These are phyloP conservation scores for Trichopus zeylanicus DNA, from an alignment of 116 monocot species.

Conservation along the genomic window DNA sequence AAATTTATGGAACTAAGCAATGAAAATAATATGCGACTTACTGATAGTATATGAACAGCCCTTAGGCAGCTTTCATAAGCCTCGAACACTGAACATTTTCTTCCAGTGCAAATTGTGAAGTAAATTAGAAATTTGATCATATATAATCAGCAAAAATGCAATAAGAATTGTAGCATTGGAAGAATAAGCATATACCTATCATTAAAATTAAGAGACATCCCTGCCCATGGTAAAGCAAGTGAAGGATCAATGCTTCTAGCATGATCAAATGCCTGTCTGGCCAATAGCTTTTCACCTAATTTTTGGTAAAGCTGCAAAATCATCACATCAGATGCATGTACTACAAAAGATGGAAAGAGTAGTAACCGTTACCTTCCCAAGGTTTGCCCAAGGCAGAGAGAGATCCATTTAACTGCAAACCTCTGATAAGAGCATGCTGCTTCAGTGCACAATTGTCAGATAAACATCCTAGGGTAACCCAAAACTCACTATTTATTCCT, in stretches of 20 bases:
- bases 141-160: neutral
- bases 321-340: constrained; percentile 16
- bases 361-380: constrained; percentile 49
- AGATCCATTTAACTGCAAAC: constrained; percentile 77
- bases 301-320: constrained; percentile 68
- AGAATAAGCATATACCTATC: constrained; percentile 35
- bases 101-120: constrained; percentile 13
- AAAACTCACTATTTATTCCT: constrained; percentile 63
- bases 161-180: too few species aligned
- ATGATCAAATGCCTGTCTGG: constrained; percentile 78
- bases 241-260: constrained; percentile 97
- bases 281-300: constrained; percentile 57
- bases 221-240: constrained; percentile 96
- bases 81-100: constrained; percentile 39
- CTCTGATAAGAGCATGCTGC: constrained; percentile 89
- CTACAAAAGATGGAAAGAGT: neutral
- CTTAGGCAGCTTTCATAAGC: constrained; percentile 90
- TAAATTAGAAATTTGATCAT: neutral
- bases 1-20: neutral
- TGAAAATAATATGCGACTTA: constrained; percentile 23
- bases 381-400: constrained; percentile 81
- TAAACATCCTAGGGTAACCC: constrained; percentile 68
- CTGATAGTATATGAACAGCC: constrained; percentile 80
- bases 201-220: constrained; percentile 55
- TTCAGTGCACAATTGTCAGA: constrained; percentile 51